These are phyloP conservation scores for Xerocomellus amylosporus DNA, from an alignment of 768 basidiomycete genomes.

Conservation along the genomic window DNA sequence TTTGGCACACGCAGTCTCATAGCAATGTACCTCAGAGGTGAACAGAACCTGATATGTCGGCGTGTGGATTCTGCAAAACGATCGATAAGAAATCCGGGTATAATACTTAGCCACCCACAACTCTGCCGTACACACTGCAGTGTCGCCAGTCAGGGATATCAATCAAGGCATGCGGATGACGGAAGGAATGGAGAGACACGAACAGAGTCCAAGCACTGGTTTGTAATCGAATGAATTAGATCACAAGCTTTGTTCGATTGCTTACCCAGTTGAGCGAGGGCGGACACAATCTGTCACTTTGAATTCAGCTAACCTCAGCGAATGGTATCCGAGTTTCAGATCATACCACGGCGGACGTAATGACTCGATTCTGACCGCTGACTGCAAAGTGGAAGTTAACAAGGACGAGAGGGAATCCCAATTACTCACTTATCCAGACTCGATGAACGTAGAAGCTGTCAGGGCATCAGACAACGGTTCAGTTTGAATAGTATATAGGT, in stretches of 20 bases:
- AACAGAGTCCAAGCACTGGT: constrained; percentile 18
- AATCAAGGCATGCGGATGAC: neutral
- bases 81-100: neutral
- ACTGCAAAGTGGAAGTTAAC: constrained; percentile 8
- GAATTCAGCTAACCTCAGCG: neutral
- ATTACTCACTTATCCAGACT: constrained; percentile 5
- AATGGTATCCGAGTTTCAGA: neutral
- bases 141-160: neutral
- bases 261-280: constrained; percentile 16
- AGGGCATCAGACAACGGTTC: neutral
- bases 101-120: constrained; percentile 6
- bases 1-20: neutral
- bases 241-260: neutral
- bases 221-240: neutral
- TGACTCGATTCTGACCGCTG: constrained; percentile 14
- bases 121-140: neutral
- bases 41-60: constrained; percentile 6
- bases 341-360: constrained; percentile 18
- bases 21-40: constrained; percentile 2
- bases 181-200: neutral
- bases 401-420: neutral
- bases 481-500: neutral
- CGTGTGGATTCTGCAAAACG: constrained; percentile 3
- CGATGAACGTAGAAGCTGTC: constrained; percentile 25
- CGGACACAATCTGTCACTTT: constrained; percentile 1